Base-by-base conservation (phyloP, 495 filamentous ascomycete species). In the Chaetomium tenue region DNA sequence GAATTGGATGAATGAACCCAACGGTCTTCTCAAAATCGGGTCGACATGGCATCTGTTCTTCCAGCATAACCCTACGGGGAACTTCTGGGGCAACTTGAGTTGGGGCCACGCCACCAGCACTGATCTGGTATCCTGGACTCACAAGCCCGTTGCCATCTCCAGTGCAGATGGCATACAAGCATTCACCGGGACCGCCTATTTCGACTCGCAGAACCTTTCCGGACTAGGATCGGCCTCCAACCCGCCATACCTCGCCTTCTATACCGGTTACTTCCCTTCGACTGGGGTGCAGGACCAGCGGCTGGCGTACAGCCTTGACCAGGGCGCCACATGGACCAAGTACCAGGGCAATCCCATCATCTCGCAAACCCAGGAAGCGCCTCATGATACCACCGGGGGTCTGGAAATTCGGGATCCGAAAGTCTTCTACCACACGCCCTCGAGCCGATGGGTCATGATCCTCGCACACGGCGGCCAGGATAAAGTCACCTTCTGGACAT, bases 1-100 rank as follows among this genome's bases (percentile, higher is more conserved):
- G 52, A 54, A 54, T 25, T 54, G 52, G 52, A 54, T 54, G 52
- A 54, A 54, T 25, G 52, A 54, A 33, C 52, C 52, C 52, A 54
- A 54, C 18, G 52, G 52, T 18, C 52, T 54, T 0, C 33, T 54
- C 52, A 54, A 54, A 18, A 54, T 54, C 52, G 52, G 52, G 15
- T 54, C 52, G 13, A 54, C 52, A n/a, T 54, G 52, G 52, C 52
- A 54, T 12, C 52, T 54, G 5, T 54, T 54, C 26, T 54, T 54
- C 52, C 52, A 54, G 16, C 52, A 54, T 20, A 54, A 54, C 16
- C 52, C 52, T 16, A 54, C 26, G 25, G 52, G 52, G 8, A 54
- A 54, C 28, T 54, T 54, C 18, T 54, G 52, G 52, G 52, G 52
- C 2, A 33, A 54, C 52, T 15, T 54, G 26, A 54, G 52, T 11